Percentiles rank a stretch among this genome's conserved stretches.
Conservation (phyloP, 208 protist species). For the Wallacemonas sp. region DNA sequence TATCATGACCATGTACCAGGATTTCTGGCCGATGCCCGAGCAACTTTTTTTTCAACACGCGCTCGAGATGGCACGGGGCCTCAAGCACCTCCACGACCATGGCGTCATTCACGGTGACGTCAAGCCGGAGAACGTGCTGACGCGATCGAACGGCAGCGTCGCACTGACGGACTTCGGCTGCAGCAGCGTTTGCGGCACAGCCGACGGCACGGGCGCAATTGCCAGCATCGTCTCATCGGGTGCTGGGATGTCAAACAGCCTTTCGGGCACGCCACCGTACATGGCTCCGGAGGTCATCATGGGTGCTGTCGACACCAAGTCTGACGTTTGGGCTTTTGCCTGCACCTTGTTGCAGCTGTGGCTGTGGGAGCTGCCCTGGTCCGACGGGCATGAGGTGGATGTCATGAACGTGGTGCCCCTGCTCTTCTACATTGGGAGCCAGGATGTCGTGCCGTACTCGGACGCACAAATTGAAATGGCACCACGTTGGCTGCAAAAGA, state of each 20-base stretch:
- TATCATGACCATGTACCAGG: constrained; percentile 49
- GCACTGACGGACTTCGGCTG: constrained; percentile 74
- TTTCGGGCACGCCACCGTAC: constrained; percentile 63
- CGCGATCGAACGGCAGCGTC: constrained; percentile 63
- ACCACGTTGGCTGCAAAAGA: constrained; percentile 58
- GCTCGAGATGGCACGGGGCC: constrained; percentile 50
- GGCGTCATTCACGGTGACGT: constrained; percentile 74
- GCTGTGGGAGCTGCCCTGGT: constrained; percentile 46
- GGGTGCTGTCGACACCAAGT: constrained; percentile 48
- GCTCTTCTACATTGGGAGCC: constrained; percentile 56
- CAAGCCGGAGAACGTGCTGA: constrained; percentile 77
- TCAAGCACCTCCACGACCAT: constrained; percentile 76
- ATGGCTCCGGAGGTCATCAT: constrained; percentile 72
- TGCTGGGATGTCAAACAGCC: constrained; percentile 4
- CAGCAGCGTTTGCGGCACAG: constrained; percentile 35
- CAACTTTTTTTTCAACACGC: constrained; percentile 51
- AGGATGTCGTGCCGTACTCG: constrained; percentile 47
- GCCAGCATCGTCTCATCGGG: not conserved
- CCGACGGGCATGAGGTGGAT: constrained; percentile 20
- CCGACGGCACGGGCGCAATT: constrained; percentile 13
- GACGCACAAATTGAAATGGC: constrained; percentile 29
- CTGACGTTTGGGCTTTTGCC: constrained; percentile 69
- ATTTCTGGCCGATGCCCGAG: constrained; percentile 58
- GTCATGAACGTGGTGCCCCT: constrained; percentile 45
- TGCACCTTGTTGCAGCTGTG: constrained; percentile 64